Conservation (phyloP, 23 red algal species). For the Gracilaria gracilis region DNA sequence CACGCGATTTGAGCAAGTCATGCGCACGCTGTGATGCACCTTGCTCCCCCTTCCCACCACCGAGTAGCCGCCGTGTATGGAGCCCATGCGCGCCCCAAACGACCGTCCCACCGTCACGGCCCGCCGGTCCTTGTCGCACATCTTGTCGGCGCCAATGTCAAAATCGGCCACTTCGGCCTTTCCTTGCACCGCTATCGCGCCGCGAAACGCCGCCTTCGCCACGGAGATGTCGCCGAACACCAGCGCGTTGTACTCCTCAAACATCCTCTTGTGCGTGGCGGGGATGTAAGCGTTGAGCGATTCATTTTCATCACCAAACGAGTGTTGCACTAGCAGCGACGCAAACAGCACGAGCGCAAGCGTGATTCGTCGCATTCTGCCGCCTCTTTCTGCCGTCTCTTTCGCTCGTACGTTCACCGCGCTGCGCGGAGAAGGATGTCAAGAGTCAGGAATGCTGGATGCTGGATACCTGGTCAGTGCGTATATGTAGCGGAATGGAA, state of each 20-base stretch:
- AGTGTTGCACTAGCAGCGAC: neutral
- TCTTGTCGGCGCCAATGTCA: slow-evolving; percentile 33
- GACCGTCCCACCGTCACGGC: slow-evolving; percentile 24
- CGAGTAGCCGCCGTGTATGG: slow-evolving; percentile 54
- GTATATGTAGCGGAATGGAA: no score
- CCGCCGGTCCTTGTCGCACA: slow-evolving; percentile 39
- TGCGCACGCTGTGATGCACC: slow-evolving; percentile 44
- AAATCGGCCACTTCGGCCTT: slow-evolving; percentile 55
- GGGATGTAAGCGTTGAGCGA: slow-evolving; percentile 67
- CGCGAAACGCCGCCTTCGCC: slow-evolving; percentile 51
- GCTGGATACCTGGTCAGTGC: no score
- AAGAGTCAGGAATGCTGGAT: no score
- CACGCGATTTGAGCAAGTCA: slow-evolving; percentile 46
- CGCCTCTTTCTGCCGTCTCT: neutral
- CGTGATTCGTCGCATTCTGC: neutral
- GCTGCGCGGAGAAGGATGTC: no score
- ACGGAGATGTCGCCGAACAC: slow-evolving; percentile 54
- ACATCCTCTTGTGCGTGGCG: slow-evolving; percentile 42
- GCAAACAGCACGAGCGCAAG: neutral
- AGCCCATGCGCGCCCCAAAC: slow-evolving; percentile 36
- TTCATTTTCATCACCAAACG: neutral
- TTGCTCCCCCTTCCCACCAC: slow-evolving; percentile 37
- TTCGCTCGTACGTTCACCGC: no score
- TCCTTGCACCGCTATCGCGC: slow-evolving; percentile 55
- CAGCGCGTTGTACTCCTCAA: slow-evolving; percentile 26